Conservation (phyloP, 495 filamentous ascomycete genomes). For the Aspergillus olivimuriae region DNA sequence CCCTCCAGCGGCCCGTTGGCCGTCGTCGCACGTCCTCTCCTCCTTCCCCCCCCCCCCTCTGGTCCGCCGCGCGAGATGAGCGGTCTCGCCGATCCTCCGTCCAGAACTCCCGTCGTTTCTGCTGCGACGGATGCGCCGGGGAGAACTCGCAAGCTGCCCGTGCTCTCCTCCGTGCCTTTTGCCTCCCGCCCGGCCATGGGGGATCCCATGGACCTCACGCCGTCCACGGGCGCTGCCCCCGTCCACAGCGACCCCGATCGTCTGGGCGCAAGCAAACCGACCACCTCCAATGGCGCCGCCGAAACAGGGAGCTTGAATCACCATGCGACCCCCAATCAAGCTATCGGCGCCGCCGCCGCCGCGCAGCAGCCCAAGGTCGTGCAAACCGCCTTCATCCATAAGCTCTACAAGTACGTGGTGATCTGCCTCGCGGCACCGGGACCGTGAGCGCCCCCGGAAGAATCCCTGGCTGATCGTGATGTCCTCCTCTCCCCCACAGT, state of each 20-base stretch:
- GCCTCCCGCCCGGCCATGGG: slow-evolving; percentile 34
- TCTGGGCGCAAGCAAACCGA: slow-evolving; percentile 27
- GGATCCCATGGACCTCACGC: slow-evolving; percentile 47
- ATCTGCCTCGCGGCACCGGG: too few relatives aligned
- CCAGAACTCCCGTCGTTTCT: slow-evolving; percentile 30
- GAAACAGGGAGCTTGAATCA: slow-evolving; percentile 29
- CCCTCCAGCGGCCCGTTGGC: slow-evolving; percentile 16
- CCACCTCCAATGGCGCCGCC: slow-evolving; percentile 37
- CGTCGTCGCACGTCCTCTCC: slow-evolving; percentile 11
- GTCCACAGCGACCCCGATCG: slow-evolving; percentile 44
- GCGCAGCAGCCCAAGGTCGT: slow-evolving; percentile 96
- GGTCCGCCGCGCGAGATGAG: slow-evolving; percentile 33
- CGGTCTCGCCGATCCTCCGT: slow-evolving; percentile 38
- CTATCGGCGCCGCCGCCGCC: slow-evolving; percentile 65
- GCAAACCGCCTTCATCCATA: slow-evolving; percentile 99
- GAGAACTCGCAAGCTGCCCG: slow-evolving; percentile 39
- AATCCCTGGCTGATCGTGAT: slow-evolving; percentile 10
- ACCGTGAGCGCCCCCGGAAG: too few relatives aligned
- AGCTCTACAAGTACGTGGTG: slow-evolving; percentile 95
- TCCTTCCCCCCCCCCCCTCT: slow-evolving; percentile 5
- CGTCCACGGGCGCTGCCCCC: slow-evolving; percentile 29
- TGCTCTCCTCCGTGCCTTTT: slow-evolving; percentile 36
- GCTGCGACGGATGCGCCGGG: slow-evolving; percentile 31
- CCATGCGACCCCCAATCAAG: slow-evolving; percentile 36
- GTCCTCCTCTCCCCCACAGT: slow-evolving; percentile 52